A percentile compares a stretch with the other conserved stretches of the same genome.
These are phyloP conservation scores for Phyllosticta citribraziliensis DNA, from an alignment of 2,329 filamentous ascomycete genomes.

Conservation along the genomic window DNA sequence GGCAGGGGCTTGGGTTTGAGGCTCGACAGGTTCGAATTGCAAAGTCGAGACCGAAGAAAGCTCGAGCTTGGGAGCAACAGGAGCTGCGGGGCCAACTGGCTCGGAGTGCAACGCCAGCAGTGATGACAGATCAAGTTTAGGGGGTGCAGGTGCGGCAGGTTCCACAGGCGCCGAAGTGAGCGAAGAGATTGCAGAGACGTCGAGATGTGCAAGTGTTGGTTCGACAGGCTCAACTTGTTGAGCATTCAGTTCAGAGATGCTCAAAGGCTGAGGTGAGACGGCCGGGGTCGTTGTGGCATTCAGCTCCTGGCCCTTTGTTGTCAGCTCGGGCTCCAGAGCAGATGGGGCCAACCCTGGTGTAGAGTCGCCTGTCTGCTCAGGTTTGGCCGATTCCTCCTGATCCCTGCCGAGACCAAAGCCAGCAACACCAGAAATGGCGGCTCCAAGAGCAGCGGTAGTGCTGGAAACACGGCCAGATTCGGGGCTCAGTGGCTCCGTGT, in stretches of 20 bases:
- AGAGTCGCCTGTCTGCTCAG: background rate
- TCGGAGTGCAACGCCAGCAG: slow-evolving; percentile 8
- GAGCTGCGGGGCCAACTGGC: slow-evolving; percentile 3
- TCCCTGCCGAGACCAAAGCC: slow-evolving; percentile 19
- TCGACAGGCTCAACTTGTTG: slow-evolving; percentile 4
- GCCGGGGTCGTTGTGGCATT: slow-evolving; percentile 10
- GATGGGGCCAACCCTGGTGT: slow-evolving; percentile 8
- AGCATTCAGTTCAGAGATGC: slow-evolving; percentile 4
- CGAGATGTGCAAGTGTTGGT: background rate
- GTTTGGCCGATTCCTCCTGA: background rate
- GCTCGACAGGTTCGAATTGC: slow-evolving; percentile 29
- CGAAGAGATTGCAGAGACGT: slow-evolving; percentile 8
- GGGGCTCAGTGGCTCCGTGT: slow-evolving; percentile 51
- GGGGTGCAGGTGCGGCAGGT: background rate
- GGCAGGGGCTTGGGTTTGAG: background rate
- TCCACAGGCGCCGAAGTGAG: slow-evolving; percentile 6
- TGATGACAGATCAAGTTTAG: slow-evolving; percentile 7
- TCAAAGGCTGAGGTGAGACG: background rate
- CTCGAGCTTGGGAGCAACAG: slow-evolving; percentile 17
- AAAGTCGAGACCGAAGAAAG: slow-evolving; percentile 40
- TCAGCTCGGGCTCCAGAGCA: slow-evolving; percentile 1
- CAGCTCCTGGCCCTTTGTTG: slow-evolving; percentile 1
- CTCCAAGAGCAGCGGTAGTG: slow-evolving; percentile 13
- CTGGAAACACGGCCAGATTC: slow-evolving; percentile 16
- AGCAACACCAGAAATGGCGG: slow-evolving; percentile 13